Evolutionary conservation across 2,329 filamentous ascomycete species (phyloP).

Genomic region (Sordariomycetes sp.): DNA sequence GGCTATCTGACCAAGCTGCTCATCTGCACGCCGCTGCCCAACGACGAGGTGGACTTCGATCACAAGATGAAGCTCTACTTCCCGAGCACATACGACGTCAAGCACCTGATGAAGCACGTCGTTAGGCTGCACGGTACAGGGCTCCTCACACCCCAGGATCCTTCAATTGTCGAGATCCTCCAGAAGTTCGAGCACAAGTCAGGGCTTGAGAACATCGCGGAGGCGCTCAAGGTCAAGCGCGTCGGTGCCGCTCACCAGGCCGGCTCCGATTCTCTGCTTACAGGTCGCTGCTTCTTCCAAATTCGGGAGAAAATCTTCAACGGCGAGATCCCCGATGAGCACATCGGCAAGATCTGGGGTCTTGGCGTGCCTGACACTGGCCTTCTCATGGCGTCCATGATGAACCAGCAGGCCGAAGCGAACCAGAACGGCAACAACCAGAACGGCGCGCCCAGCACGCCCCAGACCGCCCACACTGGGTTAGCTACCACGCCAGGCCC

Average conservation of each 20-base stretch:
- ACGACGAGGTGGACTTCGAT: constrained; percentile 85
- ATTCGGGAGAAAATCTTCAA: constrained; percentile 84
- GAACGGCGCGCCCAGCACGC: constrained; percentile 52
- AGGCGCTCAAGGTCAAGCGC: constrained; percentile 83
- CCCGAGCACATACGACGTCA: constrained; percentile 88
- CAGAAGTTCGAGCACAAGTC: constrained; percentile 84
- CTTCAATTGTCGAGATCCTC: constrained; percentile 62
- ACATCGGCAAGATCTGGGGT: constrained; percentile 88
- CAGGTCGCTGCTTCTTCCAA: constrained; percentile 90
- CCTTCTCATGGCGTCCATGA: constrained; percentile 22
- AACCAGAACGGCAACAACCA: constrained; percentile 25
- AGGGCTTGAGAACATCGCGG: constrained; percentile 85
- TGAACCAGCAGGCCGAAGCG: constrained; percentile 24
- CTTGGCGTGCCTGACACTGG: constrained; percentile 64
- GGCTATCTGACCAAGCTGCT: constrained; percentile 94
- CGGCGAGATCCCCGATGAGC: constrained; percentile 70
- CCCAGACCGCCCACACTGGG: constrained; percentile 54
- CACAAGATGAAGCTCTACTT: constrained; percentile 87
- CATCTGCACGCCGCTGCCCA: constrained; percentile 71
- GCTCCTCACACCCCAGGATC: constrained; percentile 55
- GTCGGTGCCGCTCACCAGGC: constrained; percentile 85
- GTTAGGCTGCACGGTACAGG: constrained; percentile 58
- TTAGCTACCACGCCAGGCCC: constrained; percentile 41
- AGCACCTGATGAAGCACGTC: constrained; percentile 90
- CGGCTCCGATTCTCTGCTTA: constrained; percentile 87